These are phyloP conservation scores for Calocybe indica DNA, from an alignment of 768 basidiomycete genomes.

Conservation along the genomic window DNA sequence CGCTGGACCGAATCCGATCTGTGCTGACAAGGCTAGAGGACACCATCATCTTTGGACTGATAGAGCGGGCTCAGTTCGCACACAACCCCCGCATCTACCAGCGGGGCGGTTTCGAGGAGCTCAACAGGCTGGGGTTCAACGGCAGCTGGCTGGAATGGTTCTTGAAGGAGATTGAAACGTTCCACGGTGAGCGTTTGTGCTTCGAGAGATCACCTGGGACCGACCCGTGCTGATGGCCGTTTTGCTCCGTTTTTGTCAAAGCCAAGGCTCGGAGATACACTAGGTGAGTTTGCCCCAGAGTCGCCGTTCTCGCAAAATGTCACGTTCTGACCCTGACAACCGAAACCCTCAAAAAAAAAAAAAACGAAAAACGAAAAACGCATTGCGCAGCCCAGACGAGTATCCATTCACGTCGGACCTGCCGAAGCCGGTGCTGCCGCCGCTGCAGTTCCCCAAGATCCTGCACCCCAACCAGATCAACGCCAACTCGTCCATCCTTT, in stretches of 20 bases:
- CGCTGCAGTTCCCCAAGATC: conserved; percentile 68
- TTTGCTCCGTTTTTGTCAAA: conserved; percentile 20
- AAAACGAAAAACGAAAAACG: too few species aligned
- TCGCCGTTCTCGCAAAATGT: background rate
- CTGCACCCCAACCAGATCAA: conserved; percentile 79
- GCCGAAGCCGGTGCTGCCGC: conserved; percentile 74
- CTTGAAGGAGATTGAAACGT: conserved; percentile 88
- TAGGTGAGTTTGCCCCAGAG: conserved; percentile 43
- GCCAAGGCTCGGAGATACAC: conserved; percentile 95
- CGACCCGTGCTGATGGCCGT: conserved; percentile 5
- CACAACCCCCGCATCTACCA: conserved; percentile 89
- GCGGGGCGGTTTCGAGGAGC: conserved; percentile 71
- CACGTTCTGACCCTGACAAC: background rate
- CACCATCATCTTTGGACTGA: conserved; percentile 96
- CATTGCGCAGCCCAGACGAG: conserved; percentile 79
- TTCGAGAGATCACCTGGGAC: background rate
- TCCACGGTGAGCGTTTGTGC: conserved; percentile 67
- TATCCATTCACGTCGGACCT: conserved; percentile 88
- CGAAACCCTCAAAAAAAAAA: too few species aligned
- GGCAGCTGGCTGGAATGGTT: conserved; percentile 99
- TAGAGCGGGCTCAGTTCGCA: conserved; percentile 96
- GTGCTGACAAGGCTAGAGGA: conserved; percentile 91
- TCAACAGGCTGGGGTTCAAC: conserved; percentile 64
- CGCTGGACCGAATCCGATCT: conserved; percentile 81
- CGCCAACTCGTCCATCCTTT: conserved; percentile 79